Evolutionary conservation across 2,329 filamentous ascomycete species (phyloP).

Genomic region (Dryadomyces sulphureus): DNA sequence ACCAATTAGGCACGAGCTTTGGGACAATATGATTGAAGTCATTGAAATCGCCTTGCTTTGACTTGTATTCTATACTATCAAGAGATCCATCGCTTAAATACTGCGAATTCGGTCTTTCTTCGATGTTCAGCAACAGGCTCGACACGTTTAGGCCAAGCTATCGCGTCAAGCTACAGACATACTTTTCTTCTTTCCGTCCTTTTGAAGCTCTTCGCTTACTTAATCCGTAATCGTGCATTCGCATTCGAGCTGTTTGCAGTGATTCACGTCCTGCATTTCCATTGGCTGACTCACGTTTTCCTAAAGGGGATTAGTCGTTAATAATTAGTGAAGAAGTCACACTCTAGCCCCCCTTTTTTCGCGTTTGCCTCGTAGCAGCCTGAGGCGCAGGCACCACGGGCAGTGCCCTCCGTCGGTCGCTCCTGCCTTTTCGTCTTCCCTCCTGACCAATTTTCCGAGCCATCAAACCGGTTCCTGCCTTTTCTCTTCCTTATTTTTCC

Average conservation of each 20-base stretch:
- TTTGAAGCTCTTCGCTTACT: too few species aligned
- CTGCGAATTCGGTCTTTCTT: too few species aligned
- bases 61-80: too few species aligned
- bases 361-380: background rate
- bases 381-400: constrained; percentile 4
- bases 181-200: too few species aligned
- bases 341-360: background rate
- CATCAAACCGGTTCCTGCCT: background rate
- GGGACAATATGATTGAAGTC: too few species aligned
- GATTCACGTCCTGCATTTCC: background rate
- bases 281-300: background rate
- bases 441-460: background rate
- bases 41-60: too few species aligned
- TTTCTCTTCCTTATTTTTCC: background rate
- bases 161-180: too few species aligned
- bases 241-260: too few species aligned
- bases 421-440: constrained; percentile 7
- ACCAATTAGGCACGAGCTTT: background rate
- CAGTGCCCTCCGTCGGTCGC: constrained; percentile 5
- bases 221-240: too few species aligned
- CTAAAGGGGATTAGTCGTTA: background rate
- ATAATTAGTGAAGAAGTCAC: background rate
- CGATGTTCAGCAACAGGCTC: too few species aligned
- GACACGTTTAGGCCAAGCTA: too few species aligned
- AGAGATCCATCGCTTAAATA: too few species aligned